Percentiles rank a stretch among this genome's conserved stretches.
Conservation (phyloP, 1,284 basidiomycete species). For the Tremellales sp. region DNA sequence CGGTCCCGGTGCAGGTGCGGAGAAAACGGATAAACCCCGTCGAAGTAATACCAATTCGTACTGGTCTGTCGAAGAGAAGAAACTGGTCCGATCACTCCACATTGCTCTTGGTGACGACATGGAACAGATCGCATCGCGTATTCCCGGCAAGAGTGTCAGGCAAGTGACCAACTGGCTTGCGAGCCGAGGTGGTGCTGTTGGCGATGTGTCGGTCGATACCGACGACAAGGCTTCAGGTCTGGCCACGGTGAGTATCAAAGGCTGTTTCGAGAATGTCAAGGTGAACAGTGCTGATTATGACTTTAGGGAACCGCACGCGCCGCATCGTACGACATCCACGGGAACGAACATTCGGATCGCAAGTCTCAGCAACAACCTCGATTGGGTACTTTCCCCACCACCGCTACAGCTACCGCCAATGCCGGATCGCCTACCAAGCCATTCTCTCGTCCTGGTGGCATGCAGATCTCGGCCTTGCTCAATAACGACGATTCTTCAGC, state of each 20-base stretch:
- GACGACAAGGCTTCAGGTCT: background rate
- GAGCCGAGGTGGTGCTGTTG: background rate
- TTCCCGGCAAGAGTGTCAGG: constrained; percentile 72
- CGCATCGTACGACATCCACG: no score
- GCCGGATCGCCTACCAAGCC: constrained; percentile 7
- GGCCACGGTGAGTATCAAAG: background rate
- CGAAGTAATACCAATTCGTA: constrained; percentile 45
- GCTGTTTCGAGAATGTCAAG: no score
- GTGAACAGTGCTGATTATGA: no score
- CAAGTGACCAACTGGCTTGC: constrained; percentile 65
- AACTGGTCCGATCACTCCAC: constrained; percentile 61
- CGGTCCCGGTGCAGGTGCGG: constrained; percentile 1
- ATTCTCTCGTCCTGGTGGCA: constrained; percentile 30
- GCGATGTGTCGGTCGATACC: background rate
- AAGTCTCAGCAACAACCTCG: constrained; percentile 19
- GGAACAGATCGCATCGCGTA: constrained; percentile 65
- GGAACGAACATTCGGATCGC: no score
- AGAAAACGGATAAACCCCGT: constrained; percentile 13
- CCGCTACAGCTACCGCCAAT: background rate
- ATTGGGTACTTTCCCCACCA: constrained; percentile 37
- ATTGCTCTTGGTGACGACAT: constrained; percentile 69
- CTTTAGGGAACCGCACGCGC: no score
- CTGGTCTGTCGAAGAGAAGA: constrained; percentile 55
- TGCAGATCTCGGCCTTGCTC: constrained; percentile 40
- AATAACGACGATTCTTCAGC: constrained; percentile 33